Evolutionary conservation across 352 stramenopile species (phyloP).

Genomic region (Phytophthora vignae): DNA sequence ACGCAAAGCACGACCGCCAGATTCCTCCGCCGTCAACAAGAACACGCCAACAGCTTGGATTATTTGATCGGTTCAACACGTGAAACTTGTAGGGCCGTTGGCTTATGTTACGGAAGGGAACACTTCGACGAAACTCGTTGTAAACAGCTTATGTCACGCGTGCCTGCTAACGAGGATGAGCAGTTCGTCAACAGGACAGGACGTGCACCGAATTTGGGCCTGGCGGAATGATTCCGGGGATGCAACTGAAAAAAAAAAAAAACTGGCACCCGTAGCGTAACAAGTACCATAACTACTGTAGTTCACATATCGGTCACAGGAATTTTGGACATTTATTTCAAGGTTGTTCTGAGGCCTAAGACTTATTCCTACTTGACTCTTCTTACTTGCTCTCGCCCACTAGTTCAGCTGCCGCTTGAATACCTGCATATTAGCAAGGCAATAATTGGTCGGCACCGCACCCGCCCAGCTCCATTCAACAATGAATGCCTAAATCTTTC

Average conservation of each 20-base stretch:
- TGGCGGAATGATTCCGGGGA: conserved; percentile 3
- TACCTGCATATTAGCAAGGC: conserved; percentile 26
- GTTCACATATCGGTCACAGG: background rate
- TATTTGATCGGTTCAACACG: background rate
- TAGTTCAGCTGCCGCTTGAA: conserved; percentile 41
- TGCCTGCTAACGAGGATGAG: background rate
- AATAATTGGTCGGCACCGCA: background rate
- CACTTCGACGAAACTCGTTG: background rate
- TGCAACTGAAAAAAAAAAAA: background rate
- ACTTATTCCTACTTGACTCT: background rate
- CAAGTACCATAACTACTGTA: background rate
- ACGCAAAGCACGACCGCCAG: conserved; percentile 29
- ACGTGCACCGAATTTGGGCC: conserved; percentile 1
- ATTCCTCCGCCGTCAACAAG: conserved; percentile 22
- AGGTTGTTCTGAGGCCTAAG: background rate
- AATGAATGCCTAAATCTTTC: too few relatives aligned
- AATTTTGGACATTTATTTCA: background rate
- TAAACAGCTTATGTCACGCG: conserved; percentile 22
- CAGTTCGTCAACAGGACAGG: conserved; percentile 14
- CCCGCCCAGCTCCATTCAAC: too few relatives aligned
- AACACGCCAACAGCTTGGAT: background rate
- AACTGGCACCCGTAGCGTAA: background rate
- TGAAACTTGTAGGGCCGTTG: background rate
- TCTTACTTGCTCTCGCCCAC: conserved; percentile 14
- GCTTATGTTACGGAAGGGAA: conserved; percentile 12